These are phyloP conservation scores for Crithidia brevicula DNA, from an alignment of 208 protist genomes.

Conservation along the genomic window DNA sequence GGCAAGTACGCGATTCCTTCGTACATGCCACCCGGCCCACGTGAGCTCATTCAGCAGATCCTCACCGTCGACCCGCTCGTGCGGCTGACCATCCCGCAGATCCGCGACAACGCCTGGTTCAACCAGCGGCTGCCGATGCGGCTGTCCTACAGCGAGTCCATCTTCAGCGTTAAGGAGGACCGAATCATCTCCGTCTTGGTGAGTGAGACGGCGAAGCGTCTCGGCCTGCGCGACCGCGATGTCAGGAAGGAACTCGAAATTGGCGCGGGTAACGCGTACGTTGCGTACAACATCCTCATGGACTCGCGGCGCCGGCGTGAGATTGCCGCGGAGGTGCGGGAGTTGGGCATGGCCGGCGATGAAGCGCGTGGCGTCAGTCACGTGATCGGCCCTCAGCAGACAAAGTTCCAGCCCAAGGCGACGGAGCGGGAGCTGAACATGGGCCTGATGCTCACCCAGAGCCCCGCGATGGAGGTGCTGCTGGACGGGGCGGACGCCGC, in stretches of 20 bases:
- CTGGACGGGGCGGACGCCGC: conserved; percentile 75
- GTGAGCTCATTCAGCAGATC: conserved; percentile 88
- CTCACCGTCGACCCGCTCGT: conserved; percentile 90
- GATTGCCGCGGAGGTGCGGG: conserved; percentile 68
- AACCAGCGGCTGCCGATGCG: conserved; percentile 79
- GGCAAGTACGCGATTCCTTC: conserved; percentile 84
- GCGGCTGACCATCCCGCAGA: conserved; percentile 89
- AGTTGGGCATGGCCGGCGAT: conserved; percentile 37
- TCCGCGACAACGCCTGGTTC: conserved; percentile 92
- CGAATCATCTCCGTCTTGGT: conserved; percentile 73
- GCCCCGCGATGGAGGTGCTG: conserved; percentile 86
- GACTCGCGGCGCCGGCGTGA: conserved; percentile 68
- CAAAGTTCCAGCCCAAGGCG: conserved; percentile 57
- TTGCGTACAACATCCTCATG: conserved; percentile 89
- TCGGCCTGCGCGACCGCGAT: conserved; percentile 67
- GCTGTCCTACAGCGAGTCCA: conserved; percentile 77
- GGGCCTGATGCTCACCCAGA: conserved; percentile 85
- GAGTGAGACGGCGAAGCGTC: conserved; percentile 58
- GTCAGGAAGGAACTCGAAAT: conserved; percentile 70
- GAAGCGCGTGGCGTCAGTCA: conserved; percentile 25
- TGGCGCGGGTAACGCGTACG: conserved; percentile 60
- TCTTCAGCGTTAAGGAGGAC: conserved; percentile 70
- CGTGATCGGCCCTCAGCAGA: conserved; percentile 23
- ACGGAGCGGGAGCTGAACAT: conserved; percentile 86
- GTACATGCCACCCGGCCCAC: conserved; percentile 52